Conservation (phyloP, 1,139 yeast genomes). For the Suhomyces guaymorum region DNA sequence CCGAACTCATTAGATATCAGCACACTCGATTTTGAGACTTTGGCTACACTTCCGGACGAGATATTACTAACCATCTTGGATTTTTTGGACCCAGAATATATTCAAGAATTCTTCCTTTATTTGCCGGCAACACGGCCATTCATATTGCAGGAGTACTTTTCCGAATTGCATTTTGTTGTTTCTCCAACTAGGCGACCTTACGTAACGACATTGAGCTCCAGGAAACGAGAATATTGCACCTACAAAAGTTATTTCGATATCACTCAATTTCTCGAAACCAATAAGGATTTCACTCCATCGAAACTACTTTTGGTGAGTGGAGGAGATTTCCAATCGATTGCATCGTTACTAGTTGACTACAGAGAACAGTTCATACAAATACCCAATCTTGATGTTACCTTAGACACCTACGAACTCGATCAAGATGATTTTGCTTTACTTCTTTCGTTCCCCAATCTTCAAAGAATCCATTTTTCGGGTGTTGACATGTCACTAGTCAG, state of each 20-base stretch:
- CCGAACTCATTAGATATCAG: background rate
- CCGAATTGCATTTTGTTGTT: conserved; percentile 36
- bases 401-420: conserved; percentile 29
- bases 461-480: conserved; percentile 33
- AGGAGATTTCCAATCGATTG: conserved; percentile 34
- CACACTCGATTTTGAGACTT: conserved; percentile 1
- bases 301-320: conserved; percentile 32
- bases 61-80: conserved; percentile 26
- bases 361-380: conserved; percentile 20
- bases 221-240: conserved; percentile 24
- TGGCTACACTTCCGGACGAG: conserved; percentile 28
- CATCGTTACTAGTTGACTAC: conserved; percentile 24
- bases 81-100: conserved; percentile 27
- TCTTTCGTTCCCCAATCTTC: conserved; percentile 28
- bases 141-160: conserved; percentile 22
- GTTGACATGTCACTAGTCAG: conserved; percentile 21
- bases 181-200: conserved; percentile 36
- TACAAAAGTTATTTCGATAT: conserved; percentile 33
- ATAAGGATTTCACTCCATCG: conserved; percentile 32
- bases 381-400: conserved; percentile 25
- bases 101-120: conserved; percentile 14
- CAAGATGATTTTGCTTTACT: conserved; percentile 25
- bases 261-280: conserved; percentile 30
- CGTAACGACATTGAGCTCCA: conserved; percentile 19
- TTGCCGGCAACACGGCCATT: conserved; percentile 3